Evolutionary conservation across 768 basidiomycete species (phyloP).

Genomic region (Tulasnella sp.): DNA sequence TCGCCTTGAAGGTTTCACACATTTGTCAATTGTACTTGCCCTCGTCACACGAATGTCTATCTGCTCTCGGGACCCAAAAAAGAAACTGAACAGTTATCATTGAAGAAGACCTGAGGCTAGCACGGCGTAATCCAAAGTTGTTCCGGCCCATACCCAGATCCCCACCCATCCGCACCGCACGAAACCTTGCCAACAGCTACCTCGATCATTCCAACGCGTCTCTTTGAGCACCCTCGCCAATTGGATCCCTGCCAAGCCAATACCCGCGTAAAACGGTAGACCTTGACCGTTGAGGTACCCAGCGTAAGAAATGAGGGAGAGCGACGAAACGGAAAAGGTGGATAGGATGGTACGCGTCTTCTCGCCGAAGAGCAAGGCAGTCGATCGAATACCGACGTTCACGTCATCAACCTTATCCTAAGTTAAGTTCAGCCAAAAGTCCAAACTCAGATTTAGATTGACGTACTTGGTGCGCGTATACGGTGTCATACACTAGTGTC

Average conservation of each 20-base stretch:
- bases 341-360: conserved; percentile 65
- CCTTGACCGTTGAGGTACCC: conserved; percentile 74
- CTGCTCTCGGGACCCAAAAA: no score
- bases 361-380: conserved; percentile 80
- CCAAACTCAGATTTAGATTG: background rate
- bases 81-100: no score
- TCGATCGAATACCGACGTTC: conserved; percentile 80
- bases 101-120: conserved; percentile 14
- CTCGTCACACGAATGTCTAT: no score
- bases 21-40: no score
- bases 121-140: conserved; percentile 53
- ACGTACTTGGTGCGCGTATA: conserved; percentile 90
- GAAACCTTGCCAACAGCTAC: conserved; percentile 87
- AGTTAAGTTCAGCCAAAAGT: no score
- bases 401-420: conserved; percentile 92
- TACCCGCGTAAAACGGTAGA: conserved; percentile 67
- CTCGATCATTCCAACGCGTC: conserved; percentile 65
- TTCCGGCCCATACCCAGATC: conserved; percentile 78
- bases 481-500: conserved; percentile 95
- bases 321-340: conserved; percentile 58
- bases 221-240: conserved; percentile 61
- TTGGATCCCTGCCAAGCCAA: conserved; percentile 62
- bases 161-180: conserved; percentile 81
- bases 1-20: no score
- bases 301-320: conserved; percentile 66